Conservation (phyloP, 352 stramenopile species). For the Aphanomyces cochlioides region DNA sequence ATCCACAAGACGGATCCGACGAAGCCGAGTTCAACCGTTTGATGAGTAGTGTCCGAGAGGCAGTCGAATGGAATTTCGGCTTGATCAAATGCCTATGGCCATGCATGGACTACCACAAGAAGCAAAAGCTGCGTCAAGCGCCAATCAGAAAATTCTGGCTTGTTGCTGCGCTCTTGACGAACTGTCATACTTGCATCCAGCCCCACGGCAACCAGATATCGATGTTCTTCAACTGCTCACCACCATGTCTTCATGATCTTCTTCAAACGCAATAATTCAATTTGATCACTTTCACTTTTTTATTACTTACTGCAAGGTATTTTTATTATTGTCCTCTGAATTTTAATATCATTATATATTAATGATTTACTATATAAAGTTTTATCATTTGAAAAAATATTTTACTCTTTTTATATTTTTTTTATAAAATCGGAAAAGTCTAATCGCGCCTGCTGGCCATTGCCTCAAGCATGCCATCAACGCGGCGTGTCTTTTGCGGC, state of each 20-base stretch:
- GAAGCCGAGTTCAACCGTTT: slow-evolving; percentile 4
- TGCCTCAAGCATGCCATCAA: too few relatives aligned
- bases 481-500: too few relatives aligned
- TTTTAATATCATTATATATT: too few relatives aligned
- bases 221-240: neutral
- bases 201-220: neutral
- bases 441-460: too few relatives aligned
- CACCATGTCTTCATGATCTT: neutral
- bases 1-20: neutral
- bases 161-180: neutral
- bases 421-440: too few relatives aligned
- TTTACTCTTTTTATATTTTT: neutral
- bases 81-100: too few relatives aligned
- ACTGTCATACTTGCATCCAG: slow-evolving; percentile 8
- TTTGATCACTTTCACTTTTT: neutral
- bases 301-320: neutral
- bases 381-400: too few relatives aligned
- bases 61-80: too few relatives aligned
- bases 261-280: neutral
- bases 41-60: slow-evolving; percentile 17
- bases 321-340: neutral
- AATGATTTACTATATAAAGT: too few relatives aligned
- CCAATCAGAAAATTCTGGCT: too few relatives aligned
- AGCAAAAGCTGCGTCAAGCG: too few relatives aligned
- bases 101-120: too few relatives aligned